Conservation (phyloP, 192 early-diverging fungal genomes). For the Coemansia sp. region DNA sequence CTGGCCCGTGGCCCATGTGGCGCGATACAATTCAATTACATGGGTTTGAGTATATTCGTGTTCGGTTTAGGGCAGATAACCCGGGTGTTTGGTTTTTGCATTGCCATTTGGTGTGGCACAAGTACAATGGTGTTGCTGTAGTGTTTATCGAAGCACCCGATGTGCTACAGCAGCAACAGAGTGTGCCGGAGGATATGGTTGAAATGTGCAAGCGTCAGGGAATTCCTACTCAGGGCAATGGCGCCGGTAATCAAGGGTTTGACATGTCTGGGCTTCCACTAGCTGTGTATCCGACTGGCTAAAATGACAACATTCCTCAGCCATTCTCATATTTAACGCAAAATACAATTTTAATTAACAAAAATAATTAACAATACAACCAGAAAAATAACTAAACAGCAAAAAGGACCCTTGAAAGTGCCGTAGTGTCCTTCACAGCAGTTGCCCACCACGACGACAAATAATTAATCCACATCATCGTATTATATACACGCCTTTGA, state of each 20-base stretch:
- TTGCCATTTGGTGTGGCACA: conserved; percentile 65
- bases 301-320: background rate
- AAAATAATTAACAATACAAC: too few relatives aligned
- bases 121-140: conserved; percentile 67
- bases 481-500: too few relatives aligned
- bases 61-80: conserved; percentile 61
- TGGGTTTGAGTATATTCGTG: conserved; percentile 55
- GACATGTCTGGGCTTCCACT: conserved; percentile 60
- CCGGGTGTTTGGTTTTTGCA: conserved; percentile 65
- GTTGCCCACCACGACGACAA: too few relatives aligned
- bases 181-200: conserved; percentile 41
- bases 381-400: too few relatives aligned
- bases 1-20: conserved; percentile 19
- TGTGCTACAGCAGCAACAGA: conserved; percentile 27
- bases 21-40: conserved; percentile 72
- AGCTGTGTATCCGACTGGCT: background rate
- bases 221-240: conserved; percentile 63
- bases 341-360: too few relatives aligned
- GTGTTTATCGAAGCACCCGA: conserved; percentile 70
- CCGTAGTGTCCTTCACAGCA: too few relatives aligned
- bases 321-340: too few relatives aligned
- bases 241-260: conserved; percentile 66
- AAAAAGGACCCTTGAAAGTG: too few relatives aligned
- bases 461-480: too few relatives aligned
- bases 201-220: conserved; percentile 63